Conservation (phyloP, 306 rosid species). For the Begonia peltatifolia region DNA sequence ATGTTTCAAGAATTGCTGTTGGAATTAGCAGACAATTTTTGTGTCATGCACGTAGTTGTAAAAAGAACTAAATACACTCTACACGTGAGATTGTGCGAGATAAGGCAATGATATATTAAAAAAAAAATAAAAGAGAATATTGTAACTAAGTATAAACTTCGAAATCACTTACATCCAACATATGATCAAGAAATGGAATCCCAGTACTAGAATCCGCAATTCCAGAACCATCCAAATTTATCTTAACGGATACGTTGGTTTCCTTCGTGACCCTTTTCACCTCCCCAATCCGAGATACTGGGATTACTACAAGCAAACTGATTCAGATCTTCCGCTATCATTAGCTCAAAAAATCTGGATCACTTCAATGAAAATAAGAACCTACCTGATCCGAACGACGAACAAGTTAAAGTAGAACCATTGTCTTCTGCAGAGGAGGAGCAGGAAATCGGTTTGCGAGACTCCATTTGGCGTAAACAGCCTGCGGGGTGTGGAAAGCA, state of each 20-base stretch:
- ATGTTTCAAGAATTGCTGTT: too few relatives aligned
- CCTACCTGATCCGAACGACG: conserved; percentile 36
- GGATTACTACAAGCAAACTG: not conserved
- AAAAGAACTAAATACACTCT: too few relatives aligned
- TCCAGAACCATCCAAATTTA: conserved; percentile 80
- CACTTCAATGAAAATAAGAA: not conserved
- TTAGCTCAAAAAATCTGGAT: not conserved
- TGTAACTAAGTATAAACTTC: not conserved
- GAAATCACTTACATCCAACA: conserved; percentile 70
- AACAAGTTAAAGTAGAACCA: conserved; percentile 22
- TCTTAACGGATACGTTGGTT: conserved; percentile 71
- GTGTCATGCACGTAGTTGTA: too few relatives aligned
- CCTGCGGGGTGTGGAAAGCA: conserved; percentile 14
- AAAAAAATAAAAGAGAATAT: conserved; percentile 1
- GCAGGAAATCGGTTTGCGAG: conserved; percentile 15
- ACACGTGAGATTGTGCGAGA: too few relatives aligned
- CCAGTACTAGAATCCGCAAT: conserved; percentile 63
- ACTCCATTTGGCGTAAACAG: conserved; percentile 17
- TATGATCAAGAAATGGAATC: conserved; percentile 94
- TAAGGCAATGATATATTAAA: too few relatives aligned
- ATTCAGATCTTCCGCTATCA: not conserved
- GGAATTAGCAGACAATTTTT: too few relatives aligned
- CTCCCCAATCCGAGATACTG: conserved; percentile 56
- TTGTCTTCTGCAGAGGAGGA: conserved; percentile 25
- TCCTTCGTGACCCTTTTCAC: conserved; percentile 78